These are phyloP conservation scores for Thoreauomyces humboldtii DNA, from an alignment of 192 early-diverging fungal genomes.

Conservation along the genomic window DNA sequence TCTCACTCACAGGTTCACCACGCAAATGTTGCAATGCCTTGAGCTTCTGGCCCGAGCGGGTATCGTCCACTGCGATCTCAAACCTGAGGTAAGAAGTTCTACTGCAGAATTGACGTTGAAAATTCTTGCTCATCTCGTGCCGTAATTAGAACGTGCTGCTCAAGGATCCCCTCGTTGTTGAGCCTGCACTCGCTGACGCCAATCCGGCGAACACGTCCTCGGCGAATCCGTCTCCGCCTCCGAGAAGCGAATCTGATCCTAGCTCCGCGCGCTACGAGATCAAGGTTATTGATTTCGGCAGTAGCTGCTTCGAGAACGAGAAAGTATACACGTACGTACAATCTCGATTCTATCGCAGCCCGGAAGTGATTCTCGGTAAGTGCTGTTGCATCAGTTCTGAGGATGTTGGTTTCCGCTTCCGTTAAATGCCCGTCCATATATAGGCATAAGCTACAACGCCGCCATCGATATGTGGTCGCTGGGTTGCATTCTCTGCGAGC, in stretches of 20 bases:
- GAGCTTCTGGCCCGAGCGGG: conserved; percentile 65
- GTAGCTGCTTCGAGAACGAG: conserved; percentile 88
- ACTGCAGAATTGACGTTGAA: no score
- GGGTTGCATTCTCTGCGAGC: conserved; percentile 92
- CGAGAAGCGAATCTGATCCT: conserved; percentile 46
- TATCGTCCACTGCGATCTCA: conserved; percentile 96
- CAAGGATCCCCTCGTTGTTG: conserved; percentile 53
- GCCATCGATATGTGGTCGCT: conserved; percentile 98
- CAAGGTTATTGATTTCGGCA: conserved; percentile 99
- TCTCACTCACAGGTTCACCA: conserved; percentile 51
- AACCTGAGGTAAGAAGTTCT: conserved; percentile 81
- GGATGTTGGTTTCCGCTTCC: neutral
- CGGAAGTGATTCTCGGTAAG: conserved; percentile 92
- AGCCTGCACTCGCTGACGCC: conserved; percentile 35
- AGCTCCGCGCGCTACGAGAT: conserved; percentile 53
- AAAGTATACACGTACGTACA: conserved; percentile 98
- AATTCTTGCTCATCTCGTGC: no score
- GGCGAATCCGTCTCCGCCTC: neutral
- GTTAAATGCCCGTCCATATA: neutral
- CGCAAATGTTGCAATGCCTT: conserved; percentile 83
- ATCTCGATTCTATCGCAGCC: conserved; percentile 92
- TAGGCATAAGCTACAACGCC: conserved; percentile 73
- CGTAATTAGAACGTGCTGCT: conserved; percentile 79
- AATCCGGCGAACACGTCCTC: neutral
- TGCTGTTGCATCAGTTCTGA: neutral